Evolutionary conservation across 1,284 basidiomycete species (phyloP).

Genomic region (Naganishia liquefaciens): DNA sequence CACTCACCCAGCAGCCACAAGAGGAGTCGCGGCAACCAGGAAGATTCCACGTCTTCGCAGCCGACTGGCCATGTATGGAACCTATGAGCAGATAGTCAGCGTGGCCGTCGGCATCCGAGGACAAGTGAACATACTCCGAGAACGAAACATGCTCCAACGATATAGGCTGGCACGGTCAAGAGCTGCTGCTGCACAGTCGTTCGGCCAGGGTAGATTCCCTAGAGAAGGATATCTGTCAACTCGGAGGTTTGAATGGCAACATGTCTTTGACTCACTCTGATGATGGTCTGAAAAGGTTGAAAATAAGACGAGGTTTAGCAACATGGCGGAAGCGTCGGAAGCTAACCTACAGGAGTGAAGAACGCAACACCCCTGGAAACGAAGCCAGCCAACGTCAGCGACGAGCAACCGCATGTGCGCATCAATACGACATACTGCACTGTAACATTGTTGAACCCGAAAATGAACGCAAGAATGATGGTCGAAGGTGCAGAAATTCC

Average conservation of each 20-base stretch:
- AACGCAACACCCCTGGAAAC: constrained; percentile 26
- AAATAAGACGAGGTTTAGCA: too few species aligned
- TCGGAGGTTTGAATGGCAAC: background rate
- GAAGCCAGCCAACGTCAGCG: background rate
- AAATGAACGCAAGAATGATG: constrained; percentile 43
- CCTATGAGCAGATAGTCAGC: constrained; percentile 1
- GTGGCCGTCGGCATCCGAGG: too few species aligned
- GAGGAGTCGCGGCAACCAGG: constrained; percentile 40
- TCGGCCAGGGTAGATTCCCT: constrained; percentile 47
- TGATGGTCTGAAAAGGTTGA: constrained; percentile 38
- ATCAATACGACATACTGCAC: constrained; percentile 36
- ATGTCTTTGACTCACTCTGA: constrained; percentile 35
- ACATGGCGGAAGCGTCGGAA: too few species aligned
- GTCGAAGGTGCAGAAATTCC: constrained; percentile 40
- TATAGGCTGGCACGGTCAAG: constrained; percentile 49
- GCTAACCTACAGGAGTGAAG: constrained; percentile 31
- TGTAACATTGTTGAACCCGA: constrained; percentile 53
- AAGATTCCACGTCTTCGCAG: constrained; percentile 42
- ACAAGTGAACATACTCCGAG: constrained; percentile 31
- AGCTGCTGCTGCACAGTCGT: constrained; percentile 50
- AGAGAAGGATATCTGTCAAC: background rate
- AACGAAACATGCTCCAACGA: constrained; percentile 44
- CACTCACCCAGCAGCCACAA: constrained; percentile 45
- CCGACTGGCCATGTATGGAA: constrained; percentile 41
- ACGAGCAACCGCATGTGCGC: background rate